Percentiles rank a stretch among this genome's conserved stretches.
Evolutionary conservation across 441 rosid species (phyloP).

Genomic region (Adansonia madagascariensis): DNA sequence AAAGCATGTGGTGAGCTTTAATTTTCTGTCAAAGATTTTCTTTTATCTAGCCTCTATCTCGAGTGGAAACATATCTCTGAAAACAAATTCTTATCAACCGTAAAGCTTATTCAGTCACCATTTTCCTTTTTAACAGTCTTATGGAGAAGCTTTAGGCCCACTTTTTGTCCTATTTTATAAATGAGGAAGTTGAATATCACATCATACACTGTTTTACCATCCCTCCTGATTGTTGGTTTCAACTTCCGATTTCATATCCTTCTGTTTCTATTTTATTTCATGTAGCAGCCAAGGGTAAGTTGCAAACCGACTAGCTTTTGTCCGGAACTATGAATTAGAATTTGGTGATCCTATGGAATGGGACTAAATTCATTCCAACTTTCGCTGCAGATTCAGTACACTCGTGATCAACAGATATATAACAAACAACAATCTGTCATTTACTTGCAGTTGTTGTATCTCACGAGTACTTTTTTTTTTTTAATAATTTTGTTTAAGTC

Average conservation of each 20-base stretch:
- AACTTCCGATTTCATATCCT: slow-evolving; percentile 11
- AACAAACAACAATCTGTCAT: not conserved
- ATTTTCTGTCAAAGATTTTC: not conserved
- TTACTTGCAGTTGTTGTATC: not conserved
- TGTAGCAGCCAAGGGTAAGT: not conserved
- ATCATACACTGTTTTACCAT: not conserved
- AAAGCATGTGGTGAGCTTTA: slow-evolving; percentile 49
- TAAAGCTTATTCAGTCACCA: not conserved
- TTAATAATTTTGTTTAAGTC: not conserved
- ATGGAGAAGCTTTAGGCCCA: not conserved
- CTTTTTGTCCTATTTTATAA: not conserved
- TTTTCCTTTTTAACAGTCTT: not conserved
- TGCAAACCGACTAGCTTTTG: not conserved
- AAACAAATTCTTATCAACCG: not conserved
- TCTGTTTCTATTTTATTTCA: not conserved
- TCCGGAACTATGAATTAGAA: not conserved
- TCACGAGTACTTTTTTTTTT: not conserved
- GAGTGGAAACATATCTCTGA: not conserved
- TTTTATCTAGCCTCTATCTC: not conserved
- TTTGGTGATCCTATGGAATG: not conserved
- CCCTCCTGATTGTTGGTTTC: slow-evolving; percentile 10
- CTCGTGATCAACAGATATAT: not conserved
- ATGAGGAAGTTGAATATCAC: not conserved
- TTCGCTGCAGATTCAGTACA: not conserved
- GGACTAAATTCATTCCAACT: not conserved